A percentile compares a stretch with the other conserved stretches of the same genome.
Evolutionary conservation across 345 rosid genomes (phyloP).

Genomic region (Populus euphratica): DNA sequence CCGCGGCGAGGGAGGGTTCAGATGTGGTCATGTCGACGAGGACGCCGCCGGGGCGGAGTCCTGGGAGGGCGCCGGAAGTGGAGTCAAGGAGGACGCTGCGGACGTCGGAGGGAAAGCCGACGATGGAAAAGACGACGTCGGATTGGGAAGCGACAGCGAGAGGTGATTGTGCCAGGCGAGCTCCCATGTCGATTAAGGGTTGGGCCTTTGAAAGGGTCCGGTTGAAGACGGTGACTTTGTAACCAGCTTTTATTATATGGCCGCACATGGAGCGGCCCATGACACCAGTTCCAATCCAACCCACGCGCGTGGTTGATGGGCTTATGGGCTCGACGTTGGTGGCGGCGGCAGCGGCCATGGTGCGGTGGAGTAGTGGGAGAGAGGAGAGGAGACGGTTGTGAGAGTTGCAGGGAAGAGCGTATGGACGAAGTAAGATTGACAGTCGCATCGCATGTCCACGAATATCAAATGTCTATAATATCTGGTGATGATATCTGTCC

Average conservation of each 20-base stretch:
- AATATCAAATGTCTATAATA: not conserved
- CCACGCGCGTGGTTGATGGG: constrained; percentile 70
- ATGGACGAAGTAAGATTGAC: constrained; percentile 7
- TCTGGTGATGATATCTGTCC: not conserved
- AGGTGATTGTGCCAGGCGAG: constrained; percentile 62
- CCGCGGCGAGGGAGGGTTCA: constrained; percentile 83
- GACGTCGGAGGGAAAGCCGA: constrained; percentile 89
- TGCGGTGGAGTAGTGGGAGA: constrained; percentile 32
- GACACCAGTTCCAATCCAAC: constrained; percentile 93
- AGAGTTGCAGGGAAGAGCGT: constrained; percentile 14
- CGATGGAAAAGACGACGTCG: constrained; percentile 87
- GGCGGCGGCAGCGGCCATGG: constrained; percentile 49
- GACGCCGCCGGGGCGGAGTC: constrained; percentile 68
- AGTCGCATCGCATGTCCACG: not conserved
- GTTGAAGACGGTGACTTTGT: constrained; percentile 72
- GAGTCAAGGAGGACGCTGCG: constrained; percentile 76
- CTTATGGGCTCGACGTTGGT: constrained; percentile 16
- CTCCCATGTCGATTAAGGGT: constrained; percentile 71
- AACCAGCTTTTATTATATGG: constrained; percentile 78
- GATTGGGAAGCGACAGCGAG: constrained; percentile 59
- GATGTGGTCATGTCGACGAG: constrained; percentile 97
- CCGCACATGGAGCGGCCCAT: constrained; percentile 87
- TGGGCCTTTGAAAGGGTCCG: constrained; percentile 82
- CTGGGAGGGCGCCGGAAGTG: constrained; percentile 61
- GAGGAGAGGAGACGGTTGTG: constrained; percentile 8